A percentile compares a stretch with the other conserved stretches of the same genome.
These are phyloP conservation scores for Cutaneotrichosporon spelunceum DNA, from an alignment of 1,284 basidiomycete species.

Conservation along the genomic window DNA sequence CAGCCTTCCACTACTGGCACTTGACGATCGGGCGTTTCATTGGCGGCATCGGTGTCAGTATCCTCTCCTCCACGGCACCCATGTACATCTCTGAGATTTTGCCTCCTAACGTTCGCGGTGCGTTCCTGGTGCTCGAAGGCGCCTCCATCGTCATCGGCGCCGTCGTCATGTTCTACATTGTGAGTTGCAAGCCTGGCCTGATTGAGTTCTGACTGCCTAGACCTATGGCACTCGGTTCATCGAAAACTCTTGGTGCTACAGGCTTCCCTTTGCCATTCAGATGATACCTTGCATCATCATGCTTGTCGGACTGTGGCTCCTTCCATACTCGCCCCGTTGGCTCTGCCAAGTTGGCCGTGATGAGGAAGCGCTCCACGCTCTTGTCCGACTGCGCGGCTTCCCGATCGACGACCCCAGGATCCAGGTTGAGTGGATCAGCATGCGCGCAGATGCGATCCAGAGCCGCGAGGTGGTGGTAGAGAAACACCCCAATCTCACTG, in stretches of 20 bases:
- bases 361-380: conserved; percentile 32
- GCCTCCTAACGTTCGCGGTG: conserved; percentile 60
- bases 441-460: conserved; percentile 39
- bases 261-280: conserved; percentile 39
- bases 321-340: conserved; percentile 61
- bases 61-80: conserved; percentile 46
- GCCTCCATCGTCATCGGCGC: conserved; percentile 64
- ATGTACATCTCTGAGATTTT: conserved; percentile 47
- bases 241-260: conserved; percentile 27
- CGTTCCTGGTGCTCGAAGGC: conserved; percentile 71
- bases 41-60: conserved; percentile 35
- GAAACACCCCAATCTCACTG: conserved; percentile 23
- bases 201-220: too few relatives aligned
- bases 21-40: conserved; percentile 37
- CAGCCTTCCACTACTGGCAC: conserved; percentile 23
- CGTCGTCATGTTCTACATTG: conserved; percentile 22
- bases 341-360: conserved; percentile 55
- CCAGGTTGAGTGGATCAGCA: conserved; percentile 43
- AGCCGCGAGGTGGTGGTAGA: conserved; percentile 23
- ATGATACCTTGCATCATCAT: conserved; percentile 30
- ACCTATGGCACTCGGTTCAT: conserved; percentile 29
- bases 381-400: conserved; percentile 37
- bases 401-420: conserved; percentile 36
- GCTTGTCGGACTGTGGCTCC: conserved; percentile 48
- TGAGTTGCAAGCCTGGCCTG: too few relatives aligned